Evolutionary conservation across 1,139 yeast genomes (phyloP).

Genomic region (Candida dubliniensis): DNA sequence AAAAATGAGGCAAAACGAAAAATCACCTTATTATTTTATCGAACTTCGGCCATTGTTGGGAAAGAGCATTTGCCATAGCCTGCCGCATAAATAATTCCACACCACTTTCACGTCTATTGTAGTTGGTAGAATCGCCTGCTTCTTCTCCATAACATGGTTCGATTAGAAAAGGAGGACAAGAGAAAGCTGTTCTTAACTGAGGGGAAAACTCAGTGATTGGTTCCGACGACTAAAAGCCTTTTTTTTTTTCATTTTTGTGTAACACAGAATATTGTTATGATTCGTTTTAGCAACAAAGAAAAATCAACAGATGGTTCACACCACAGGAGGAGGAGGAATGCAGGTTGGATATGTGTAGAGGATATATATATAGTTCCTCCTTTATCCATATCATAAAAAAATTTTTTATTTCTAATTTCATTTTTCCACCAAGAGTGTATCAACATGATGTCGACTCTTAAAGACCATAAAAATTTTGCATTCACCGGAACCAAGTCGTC

Average conservation of each 20-base stretch:
- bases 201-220: too few species aligned
- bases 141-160: too few species aligned
- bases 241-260: background rate
- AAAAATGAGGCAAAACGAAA: too few species aligned
- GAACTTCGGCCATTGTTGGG: too few species aligned
- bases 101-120: too few species aligned
- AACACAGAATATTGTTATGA: background rate
- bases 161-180: background rate
- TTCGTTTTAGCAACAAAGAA: background rate
- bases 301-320: background rate
- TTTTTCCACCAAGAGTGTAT: background rate
- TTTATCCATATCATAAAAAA: background rate
- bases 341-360: too few species aligned
- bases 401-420: background rate
- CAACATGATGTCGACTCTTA: slow-evolving; percentile 8
- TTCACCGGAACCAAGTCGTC: slow-evolving; percentile 3
- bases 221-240: too few species aligned
- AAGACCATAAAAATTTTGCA: slow-evolving; percentile 1
- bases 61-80: too few species aligned
- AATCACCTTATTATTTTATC: too few species aligned
- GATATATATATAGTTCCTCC: background rate
- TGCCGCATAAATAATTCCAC: too few species aligned
- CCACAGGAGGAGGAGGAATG: too few species aligned
- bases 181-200: background rate
- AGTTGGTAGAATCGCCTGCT: too few species aligned